Conservation (phyloP, 2,329 filamentous ascomycete species). For the Arthrobotrys sphaeroides region DNA sequence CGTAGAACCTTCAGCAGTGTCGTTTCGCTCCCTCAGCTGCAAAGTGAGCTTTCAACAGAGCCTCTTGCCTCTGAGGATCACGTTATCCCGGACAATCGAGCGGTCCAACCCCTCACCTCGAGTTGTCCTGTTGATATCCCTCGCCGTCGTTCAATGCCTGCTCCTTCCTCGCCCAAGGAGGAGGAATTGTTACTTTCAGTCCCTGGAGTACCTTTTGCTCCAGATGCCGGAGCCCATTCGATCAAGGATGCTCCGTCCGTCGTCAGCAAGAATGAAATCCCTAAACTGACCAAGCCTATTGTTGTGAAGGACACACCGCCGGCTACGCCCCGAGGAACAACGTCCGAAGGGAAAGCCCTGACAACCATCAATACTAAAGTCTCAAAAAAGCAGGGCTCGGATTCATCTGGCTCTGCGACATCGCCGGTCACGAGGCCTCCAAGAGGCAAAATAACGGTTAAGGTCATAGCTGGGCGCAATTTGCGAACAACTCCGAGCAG, state of each 20-base stretch:
- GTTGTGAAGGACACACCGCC: constrained; percentile 57
- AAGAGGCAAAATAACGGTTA: constrained; percentile 89
- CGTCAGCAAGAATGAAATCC: neutral
- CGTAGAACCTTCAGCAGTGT: constrained; percentile 33
- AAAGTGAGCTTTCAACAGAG: constrained; percentile 41
- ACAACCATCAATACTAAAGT: constrained; percentile 52
- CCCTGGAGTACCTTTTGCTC: constrained; percentile 10
- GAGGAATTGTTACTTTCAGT: neutral
- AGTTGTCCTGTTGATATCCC: neutral
- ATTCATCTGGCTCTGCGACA: constrained; percentile 62
- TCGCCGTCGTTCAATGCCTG: neutral
- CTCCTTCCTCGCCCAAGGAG: neutral
- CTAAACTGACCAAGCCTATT: constrained; percentile 18
- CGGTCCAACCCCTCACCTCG: constrained; percentile 4
- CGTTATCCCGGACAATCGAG: constrained; percentile 1
- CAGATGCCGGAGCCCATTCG: neutral
- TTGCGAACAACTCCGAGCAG: constrained; percentile 72
- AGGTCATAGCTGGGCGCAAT: constrained; percentile 84
- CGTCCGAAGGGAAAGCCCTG: constrained; percentile 59
- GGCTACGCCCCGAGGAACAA: constrained; percentile 58
- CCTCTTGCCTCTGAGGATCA: constrained; percentile 6
- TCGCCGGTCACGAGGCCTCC: constrained; percentile 70
- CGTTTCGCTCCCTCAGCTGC: neutral
- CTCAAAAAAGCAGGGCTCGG: constrained; percentile 6
- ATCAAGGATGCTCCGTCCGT: neutral